Base-by-base conservation (phyloP, 306 rosid genomes). In the Prunus mongolica region DNA sequence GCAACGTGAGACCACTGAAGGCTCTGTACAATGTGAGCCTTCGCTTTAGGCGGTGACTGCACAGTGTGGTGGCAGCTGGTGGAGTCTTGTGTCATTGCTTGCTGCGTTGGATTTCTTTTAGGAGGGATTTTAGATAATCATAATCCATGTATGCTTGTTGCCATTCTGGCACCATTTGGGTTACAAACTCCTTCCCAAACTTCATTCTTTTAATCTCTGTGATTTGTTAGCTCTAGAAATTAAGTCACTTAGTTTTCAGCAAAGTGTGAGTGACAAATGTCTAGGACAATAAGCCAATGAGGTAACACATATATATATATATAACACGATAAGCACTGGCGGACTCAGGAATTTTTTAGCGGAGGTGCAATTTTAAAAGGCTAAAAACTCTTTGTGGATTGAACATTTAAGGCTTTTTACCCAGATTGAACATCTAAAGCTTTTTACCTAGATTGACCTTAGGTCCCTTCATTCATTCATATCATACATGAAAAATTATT, bases 111-210 rank as follows among this genome's bases (percentile, higher is more conserved):
- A 89, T 82, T 0, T 85, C 82, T 52, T 91, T 89, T 78, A 91
- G 32, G 64, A 89, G 76, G 66, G 91, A 20, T 44, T 89, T 91
- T 0, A 89, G 77, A 63, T 70, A 41, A 58, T 67, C 67, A 65
- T 89, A 91, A 44, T 89, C 79, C 91, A 88, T 88, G 91, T 91
- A 91, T 7, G 97, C 97, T 55, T 80, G 83, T 19, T 83, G 86
- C 97, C 97, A 91, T 76, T 91, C 97, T 20, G 92, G 91, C 80
- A 89, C 94, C 89, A 89, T 74, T 75, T 89, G 97, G 22, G 87
- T 45, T 1, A 30, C 67, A 16, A 87, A 87, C 71, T 91, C 90
- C 84, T 89, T 88, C 52, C 97, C 93, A 72, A 91, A 91, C 87
- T 91, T 91, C 97, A 89, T 81, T 69, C 65, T 79, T 6, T 38